A percentile compares a stretch with the other conserved stretches of the same genome.
These are phyloP conservation scores for Verticillium longisporum DNA, from an alignment of 2,329 filamentous ascomycete genomes.

Conservation along the genomic window DNA sequence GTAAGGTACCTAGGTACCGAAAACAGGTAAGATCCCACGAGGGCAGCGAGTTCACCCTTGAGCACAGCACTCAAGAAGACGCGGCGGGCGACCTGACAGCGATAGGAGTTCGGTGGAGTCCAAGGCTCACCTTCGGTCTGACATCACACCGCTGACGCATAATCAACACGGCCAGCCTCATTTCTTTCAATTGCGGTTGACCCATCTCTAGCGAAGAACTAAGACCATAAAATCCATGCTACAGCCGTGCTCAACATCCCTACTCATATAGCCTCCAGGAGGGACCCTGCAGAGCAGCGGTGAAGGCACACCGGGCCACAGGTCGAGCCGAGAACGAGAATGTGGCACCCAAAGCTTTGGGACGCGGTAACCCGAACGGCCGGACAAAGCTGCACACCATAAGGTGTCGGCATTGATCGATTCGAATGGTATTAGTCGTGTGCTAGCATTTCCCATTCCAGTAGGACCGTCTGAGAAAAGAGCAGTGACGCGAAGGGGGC, in stretches of 20 bases:
- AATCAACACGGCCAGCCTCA: neutral
- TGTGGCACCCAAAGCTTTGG: no score
- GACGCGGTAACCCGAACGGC: no score
- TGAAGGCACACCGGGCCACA: neutral
- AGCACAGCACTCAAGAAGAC: neutral
- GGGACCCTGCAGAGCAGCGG: neutral
- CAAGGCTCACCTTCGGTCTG: neutral
- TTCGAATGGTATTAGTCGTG: neutral
- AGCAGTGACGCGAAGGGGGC: neutral
- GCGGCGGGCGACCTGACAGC: neutral
- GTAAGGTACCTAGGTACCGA: neutral
- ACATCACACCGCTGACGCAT: neutral
- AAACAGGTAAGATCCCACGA: no score
- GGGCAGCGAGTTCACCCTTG: no score
- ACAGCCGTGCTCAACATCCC: neutral
- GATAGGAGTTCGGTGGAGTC: neutral
- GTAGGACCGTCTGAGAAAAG: neutral
- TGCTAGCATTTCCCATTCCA: neutral
- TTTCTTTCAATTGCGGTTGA: neutral
- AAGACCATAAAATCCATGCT: neutral
- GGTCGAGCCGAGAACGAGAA: neutral
- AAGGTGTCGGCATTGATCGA: no score
- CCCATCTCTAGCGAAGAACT: neutral
- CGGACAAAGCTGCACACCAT: no score
- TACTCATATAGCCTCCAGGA: neutral